Evolutionary conservation across 179 eudicot genomes (phyloP).

Genomic region (Kewa caespitosa): DNA sequence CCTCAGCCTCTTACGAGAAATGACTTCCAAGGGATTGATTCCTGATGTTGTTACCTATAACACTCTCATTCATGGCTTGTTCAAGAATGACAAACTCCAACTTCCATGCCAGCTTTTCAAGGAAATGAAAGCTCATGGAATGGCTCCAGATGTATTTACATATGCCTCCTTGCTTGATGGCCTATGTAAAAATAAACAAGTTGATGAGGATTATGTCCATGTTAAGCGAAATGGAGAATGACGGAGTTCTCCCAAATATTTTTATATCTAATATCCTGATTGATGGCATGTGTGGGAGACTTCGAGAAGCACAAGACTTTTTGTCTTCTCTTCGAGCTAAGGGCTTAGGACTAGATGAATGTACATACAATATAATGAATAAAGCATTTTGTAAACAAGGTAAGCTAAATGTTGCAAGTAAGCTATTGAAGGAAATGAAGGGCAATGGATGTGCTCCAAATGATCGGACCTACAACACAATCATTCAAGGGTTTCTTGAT

Average conservation of each 20-base stretch:
- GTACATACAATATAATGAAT: not conserved
- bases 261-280: not conserved
- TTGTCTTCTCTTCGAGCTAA: not conserved
- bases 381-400: not conserved
- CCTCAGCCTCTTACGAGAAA: not conserved
- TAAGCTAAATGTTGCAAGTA: not conserved
- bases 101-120: not conserved
- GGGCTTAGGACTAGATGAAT: not conserved
- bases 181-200: not conserved
- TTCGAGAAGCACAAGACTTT: not conserved
- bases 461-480: not conserved
- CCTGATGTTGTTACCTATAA: not conserved
- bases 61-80: not conserved
- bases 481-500: not conserved
- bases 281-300: not conserved
- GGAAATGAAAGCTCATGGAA: not conserved
- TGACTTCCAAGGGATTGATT: not conserved
- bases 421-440: not conserved
- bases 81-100: not conserved
- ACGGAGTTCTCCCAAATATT: not conserved
- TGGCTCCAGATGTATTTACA: not conserved
- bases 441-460: not conserved
- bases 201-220: not conserved
- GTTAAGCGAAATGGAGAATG: not conserved
- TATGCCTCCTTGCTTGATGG: not conserved